phyloP scores from a whole-genome alignment of 2,329 filamentous ascomycete genomes.

The Lasiodiplodia citricola region DNA sequence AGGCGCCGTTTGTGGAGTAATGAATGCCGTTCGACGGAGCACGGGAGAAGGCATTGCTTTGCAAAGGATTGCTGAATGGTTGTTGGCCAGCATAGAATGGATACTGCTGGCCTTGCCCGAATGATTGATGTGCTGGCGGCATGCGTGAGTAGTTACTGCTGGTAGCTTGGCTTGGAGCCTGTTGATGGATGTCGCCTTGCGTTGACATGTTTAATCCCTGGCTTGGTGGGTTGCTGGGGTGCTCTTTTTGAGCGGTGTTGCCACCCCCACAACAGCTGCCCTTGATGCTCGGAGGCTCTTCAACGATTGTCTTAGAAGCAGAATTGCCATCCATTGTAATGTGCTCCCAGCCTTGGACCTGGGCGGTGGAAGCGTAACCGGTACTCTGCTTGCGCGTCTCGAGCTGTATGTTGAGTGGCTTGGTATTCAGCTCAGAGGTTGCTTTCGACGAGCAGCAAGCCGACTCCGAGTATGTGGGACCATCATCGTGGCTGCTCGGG shows the following conservation, averaged over 20 bases:
- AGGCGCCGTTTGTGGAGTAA: background rate
- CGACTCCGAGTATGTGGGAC: background rate
- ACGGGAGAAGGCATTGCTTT: background rate
- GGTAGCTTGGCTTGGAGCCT: background rate
- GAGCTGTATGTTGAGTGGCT: conserved; percentile 23
- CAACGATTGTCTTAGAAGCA: conserved; percentile 2
- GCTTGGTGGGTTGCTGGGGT: background rate
- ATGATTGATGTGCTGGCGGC: background rate
- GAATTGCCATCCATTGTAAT: conserved; percentile 12
- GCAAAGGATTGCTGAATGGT: background rate
- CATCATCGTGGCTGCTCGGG: conserved; percentile 6
- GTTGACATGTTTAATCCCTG: background rate
- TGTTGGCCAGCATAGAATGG: conserved; percentile 1
- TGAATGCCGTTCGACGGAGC: background rate
- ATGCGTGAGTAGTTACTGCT: conserved; percentile 12
- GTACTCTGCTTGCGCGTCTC: conserved; percentile 21
- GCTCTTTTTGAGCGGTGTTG: background rate
- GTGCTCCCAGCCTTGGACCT: conserved; percentile 24
- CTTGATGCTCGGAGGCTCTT: background rate
- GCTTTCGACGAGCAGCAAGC: background rate
- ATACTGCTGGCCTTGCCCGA: background rate
- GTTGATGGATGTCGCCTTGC: background rate
- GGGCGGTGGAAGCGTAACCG: background rate
- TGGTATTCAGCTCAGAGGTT: background rate
- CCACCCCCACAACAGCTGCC: conserved; percentile 12